Percentiles rank a stretch among this genome's conserved stretches.
Conservation (phyloP, 2,329 filamentous ascomycete species). For the Diaporthe ampelina region DNA sequence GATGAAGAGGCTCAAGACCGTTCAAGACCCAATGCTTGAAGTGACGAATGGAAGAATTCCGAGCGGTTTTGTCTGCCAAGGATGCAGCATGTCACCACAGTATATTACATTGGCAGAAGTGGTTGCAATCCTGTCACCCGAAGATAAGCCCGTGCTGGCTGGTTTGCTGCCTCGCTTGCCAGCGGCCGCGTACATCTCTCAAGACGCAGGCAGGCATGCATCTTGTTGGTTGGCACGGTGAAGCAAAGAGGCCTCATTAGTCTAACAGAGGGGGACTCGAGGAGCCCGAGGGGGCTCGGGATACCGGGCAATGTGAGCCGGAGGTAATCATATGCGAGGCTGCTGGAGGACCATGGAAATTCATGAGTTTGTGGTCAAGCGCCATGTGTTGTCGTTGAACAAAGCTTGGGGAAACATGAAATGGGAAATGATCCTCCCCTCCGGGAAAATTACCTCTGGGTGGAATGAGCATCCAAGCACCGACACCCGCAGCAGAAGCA, state of each 20-base stretch:
- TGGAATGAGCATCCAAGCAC: background rate
- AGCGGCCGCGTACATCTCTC: background rate
- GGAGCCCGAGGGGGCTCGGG: background rate
- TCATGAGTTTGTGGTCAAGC: background rate
- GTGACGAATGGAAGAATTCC: background rate
- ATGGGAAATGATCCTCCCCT: constrained; percentile 8
- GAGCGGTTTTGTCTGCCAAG: constrained; percentile 1
- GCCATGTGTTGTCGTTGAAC: background rate
- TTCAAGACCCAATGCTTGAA: background rate
- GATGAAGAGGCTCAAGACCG: background rate
- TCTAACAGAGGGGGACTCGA: background rate
- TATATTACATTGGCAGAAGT: background rate
- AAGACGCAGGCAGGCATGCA: background rate
- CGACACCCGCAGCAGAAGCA: background rate
- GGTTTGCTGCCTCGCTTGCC: constrained; percentile 10
- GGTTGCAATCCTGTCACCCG: constrained; percentile 11
- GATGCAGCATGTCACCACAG: constrained; percentile 13
- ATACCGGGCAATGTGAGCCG: constrained; percentile 24
- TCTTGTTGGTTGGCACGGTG: background rate
- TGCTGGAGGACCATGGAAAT: background rate
- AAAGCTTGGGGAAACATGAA: background rate
- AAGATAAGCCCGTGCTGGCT: constrained; percentile 11
- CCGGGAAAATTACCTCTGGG: constrained; percentile 7
- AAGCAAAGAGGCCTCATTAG: background rate
- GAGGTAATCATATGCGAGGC: constrained; percentile 9